A percentile compares a stretch with the other conserved stretches of the same genome.
These are phyloP conservation scores for Capronia epimyces DNA, from an alignment of 2,329 filamentous ascomycete genomes.

Conservation along the genomic window DNA sequence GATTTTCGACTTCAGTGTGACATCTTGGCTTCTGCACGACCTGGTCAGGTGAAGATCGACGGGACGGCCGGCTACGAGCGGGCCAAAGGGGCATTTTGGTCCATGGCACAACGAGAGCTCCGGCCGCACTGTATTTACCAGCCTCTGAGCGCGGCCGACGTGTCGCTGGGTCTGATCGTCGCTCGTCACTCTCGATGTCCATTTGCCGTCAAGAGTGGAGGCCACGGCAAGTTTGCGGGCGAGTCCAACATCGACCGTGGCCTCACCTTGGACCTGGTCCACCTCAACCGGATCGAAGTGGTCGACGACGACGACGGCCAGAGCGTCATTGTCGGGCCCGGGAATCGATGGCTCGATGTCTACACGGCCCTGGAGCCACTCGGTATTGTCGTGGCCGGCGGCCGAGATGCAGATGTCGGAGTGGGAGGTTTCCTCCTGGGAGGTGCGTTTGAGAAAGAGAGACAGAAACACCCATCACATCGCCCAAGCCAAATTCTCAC, in stretches of 20 bases:
- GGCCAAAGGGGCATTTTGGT: too few species aligned
- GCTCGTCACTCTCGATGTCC: too few species aligned
- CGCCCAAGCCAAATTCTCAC: too few species aligned
- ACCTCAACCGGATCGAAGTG: neutral
- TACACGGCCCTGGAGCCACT: conserved; percentile 33
- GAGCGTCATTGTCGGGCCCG: conserved; percentile 31
- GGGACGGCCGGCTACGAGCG: too few species aligned
- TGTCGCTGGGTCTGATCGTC: too few species aligned
- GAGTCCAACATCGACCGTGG: neutral
- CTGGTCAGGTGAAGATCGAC: too few species aligned
- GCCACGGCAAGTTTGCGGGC: neutral
- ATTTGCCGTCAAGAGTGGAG: neutral
- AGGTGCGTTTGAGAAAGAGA: neutral
- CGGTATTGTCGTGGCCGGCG: conserved; percentile 28
- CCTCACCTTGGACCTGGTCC: neutral
- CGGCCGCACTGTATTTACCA: too few species aligned
- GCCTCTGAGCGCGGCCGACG: too few species aligned
- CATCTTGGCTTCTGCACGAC: too few species aligned
- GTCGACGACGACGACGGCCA: conserved; percentile 30
- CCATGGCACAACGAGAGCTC: too few species aligned
- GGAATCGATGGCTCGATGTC: conserved; percentile 35
- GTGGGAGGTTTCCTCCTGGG: conserved; percentile 5
- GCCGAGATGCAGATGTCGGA: neutral
- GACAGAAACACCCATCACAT: neutral
- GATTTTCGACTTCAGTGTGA: too few species aligned